phyloP scores from a whole-genome alignment of 305 asterid genomes.

The Fraxinus xanthoxyloides region DNA sequence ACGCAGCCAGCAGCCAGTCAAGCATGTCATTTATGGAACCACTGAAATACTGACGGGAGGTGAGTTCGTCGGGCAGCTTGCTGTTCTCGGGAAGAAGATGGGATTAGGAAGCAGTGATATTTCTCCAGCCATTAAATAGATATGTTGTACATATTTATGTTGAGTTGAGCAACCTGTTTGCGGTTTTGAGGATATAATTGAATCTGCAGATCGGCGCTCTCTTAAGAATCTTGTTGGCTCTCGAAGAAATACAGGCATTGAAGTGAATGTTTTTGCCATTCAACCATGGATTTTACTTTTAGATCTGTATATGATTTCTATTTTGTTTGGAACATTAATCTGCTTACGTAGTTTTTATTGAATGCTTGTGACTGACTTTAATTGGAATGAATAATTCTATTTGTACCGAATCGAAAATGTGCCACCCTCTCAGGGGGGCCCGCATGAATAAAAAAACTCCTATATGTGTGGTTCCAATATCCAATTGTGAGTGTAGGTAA shows the following conservation, averaged over 20 bases:
- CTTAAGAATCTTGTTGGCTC: not conserved
- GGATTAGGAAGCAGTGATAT: conserved; percentile 56
- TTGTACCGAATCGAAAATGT: too few relatives aligned
- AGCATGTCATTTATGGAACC: conserved; percentile 74
- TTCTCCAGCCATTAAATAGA: conserved; percentile 23
- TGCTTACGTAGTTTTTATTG: not conserved
- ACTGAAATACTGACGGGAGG: conserved; percentile 82
- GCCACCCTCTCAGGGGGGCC: too few relatives aligned
- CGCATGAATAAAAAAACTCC: too few relatives aligned
- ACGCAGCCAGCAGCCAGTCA: conserved; percentile 64
- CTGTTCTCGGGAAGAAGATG: conserved; percentile 75
- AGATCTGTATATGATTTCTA: not conserved
- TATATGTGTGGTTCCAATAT: too few relatives aligned
- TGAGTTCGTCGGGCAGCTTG: conserved; percentile 84
- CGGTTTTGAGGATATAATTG: not conserved
- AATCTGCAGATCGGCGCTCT: not conserved
- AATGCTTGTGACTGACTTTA: not conserved
- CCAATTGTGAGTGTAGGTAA: too few relatives aligned
- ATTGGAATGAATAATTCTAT: too few relatives aligned
- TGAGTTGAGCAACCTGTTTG: not conserved
- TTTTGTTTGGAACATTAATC: not conserved
- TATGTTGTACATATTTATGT: not conserved
- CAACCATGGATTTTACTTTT: not conserved
- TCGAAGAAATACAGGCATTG: not conserved
- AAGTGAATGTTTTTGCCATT: not conserved